Evolutionary conservation across 2,329 filamentous ascomycete genomes (phyloP), one percentile per base, ranked within the genome.

Genomic region (Simplicillium sp.): DNA sequence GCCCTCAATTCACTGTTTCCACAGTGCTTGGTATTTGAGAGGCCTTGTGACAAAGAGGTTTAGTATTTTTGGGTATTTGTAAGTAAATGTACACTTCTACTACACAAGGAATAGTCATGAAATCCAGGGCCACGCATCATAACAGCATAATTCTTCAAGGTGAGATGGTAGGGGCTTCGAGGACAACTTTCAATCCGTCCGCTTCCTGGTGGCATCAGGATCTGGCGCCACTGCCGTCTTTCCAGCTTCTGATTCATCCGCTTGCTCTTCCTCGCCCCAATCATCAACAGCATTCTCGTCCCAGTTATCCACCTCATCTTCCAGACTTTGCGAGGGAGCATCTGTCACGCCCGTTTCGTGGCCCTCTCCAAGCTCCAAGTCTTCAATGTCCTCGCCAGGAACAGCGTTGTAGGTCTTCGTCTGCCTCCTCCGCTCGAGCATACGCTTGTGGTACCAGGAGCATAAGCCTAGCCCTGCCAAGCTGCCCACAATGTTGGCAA

Each of bases 381-480:
- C 85, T 12, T 60, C 71, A 3, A 72, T 73, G 12, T 70, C 72
- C 38, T 77, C 76, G 20, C 77, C 79, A 0, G 84, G 75, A 6
- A 94, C 74, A 7, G 76, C 72, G 40, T 75, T 73, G 54, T 94
- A 94, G 39, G 77, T 76, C 55, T 84, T 84, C 41, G 77, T 78
- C 54, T 78, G 70, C 45, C 89, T 75, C 58, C 84, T 86, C 46
- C 92, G 75, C 61, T 97, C 90, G 32, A 97, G 68, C 88, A 97
- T 97, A 44, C 92, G 82, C 56, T 85, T 84, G 64, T 98, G 92
- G 59, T 98, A 98, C 84, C 86, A 90, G 43, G 80, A 82, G 58
- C 86, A 94, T 15, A 94, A 59, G 0, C 72, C 81, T 15, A 96
- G 58, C 0, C 77, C 88, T 1, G 71, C 66, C 12, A 84, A 62